Evolutionary conservation across 495 filamentous ascomycete species (phyloP), one percentile per base, ranked within the genome.

Genomic region (Hypomontagnella monticulosa): DNA sequence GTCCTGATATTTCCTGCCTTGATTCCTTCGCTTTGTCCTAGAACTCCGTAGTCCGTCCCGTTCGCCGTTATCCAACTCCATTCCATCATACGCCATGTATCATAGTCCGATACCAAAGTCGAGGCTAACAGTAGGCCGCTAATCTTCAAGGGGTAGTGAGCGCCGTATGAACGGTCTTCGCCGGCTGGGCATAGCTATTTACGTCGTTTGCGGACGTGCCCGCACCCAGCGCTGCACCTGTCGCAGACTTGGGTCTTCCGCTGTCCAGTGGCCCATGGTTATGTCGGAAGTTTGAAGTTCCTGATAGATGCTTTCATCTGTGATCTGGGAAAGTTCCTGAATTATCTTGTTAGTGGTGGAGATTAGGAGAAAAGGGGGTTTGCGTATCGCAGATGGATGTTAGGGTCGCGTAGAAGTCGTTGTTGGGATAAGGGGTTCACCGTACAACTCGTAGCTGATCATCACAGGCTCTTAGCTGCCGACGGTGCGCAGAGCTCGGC

Each of bases 261-360:
- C 76, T 57, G 88, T 87, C 90, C 90, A 93, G 79, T 88, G 85
- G 50, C 88, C 88, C 78, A 89, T 85, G 62, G 81, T 78, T 49
- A 83, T 71, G 70, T 93, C 91, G 18, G 85, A 85, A 19, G 77
- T 75, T 41, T 85, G 84, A 47, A 93, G 84, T 54, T 89, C 86
- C 56, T 84, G 75, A 67, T 89, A 83, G 61, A 92, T 81, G 43
- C 82, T 72, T 53, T 91, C 84, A 60, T 92, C 88, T 19, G 87
- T 90, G 72, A 93, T 82, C 42, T 79, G 81, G 6, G 83, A 81
- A 32, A 92, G 80, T 65, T 93, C 91, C 87, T 93, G 67, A 6
- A 56, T 46, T n/a, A 11, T 23, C 15, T 11, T 55, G 61, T 71
- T 57, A 73, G 73, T 16, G 9, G 46, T 20, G 4, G 33, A 41